These are phyloP conservation scores for Dictyostelium discoideum DNA, from an alignment of 78 protist genomes.

Conservation along the genomic window DNA sequence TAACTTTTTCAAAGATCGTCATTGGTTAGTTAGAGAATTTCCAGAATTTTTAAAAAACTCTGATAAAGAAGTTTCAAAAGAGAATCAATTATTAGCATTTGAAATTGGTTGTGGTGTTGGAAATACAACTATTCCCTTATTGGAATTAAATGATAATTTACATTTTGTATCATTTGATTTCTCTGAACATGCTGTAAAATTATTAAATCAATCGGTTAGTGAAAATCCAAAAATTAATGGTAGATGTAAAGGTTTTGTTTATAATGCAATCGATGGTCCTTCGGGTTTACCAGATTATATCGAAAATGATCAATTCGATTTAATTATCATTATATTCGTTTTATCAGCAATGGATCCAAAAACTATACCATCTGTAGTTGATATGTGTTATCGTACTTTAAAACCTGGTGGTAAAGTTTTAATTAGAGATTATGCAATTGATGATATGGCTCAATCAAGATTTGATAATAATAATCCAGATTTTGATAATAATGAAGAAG, in stretches of 20 bases:
- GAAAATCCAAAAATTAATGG: neutral
- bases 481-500: neutral
- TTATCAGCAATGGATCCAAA: constrained; percentile 86
- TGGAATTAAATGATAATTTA: constrained; percentile 49
- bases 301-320: constrained; percentile 9
- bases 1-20: constrained; percentile 85
- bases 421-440: constrained; percentile 89
- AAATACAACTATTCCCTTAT: constrained; percentile 82
- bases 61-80: neutral
- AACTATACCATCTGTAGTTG: constrained; percentile 36
- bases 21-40: constrained; percentile 82
- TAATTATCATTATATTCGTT: constrained; percentile 84
- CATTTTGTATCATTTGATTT: constrained; percentile 72
- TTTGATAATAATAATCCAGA: constrained; percentile 31
- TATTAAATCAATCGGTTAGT: constrained; percentile 32
- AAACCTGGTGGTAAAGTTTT: constrained; percentile 85
- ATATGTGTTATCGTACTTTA: constrained; percentile 50
- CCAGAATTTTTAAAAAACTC: constrained; percentile 23
- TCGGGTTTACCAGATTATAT: neutral
- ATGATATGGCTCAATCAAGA: constrained; percentile 84
- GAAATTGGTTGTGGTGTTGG: constrained; percentile 95
- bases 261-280: constrained; percentile 21
- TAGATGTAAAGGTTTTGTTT: constrained; percentile 58
- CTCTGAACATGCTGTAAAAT: constrained; percentile 65
- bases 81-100: neutral